A percentile compares a stretch with the other conserved stretches of the same genome.
phyloP scores from a whole-genome alignment of 2,329 filamentous ascomycete species.

The Trichoderma sp. region DNA sequence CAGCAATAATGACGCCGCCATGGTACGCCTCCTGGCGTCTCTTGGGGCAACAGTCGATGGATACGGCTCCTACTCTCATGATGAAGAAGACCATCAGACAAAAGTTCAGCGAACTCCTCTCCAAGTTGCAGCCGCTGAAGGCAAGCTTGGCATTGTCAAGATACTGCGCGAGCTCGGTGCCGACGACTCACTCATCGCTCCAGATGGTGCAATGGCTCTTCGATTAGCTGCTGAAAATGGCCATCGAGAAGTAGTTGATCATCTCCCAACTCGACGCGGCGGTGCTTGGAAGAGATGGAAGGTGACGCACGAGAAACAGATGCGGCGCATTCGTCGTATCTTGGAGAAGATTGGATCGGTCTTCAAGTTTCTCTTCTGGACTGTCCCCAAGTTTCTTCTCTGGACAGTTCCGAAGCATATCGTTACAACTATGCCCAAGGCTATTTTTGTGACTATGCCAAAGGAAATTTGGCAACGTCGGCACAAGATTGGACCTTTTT shows the following conservation, averaged over 20 bases:
- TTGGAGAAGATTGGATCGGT: slow-evolving; percentile 28
- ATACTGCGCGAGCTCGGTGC: slow-evolving; percentile 42
- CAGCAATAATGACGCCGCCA: background rate
- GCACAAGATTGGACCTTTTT: slow-evolving; percentile 32
- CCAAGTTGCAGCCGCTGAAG: slow-evolving; percentile 42
- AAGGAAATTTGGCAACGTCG: slow-evolving; percentile 30
- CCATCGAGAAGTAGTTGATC: slow-evolving; percentile 44
- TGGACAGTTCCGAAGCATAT: slow-evolving; percentile 34
- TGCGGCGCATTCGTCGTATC: slow-evolving; percentile 29
- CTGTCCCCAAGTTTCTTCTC: slow-evolving; percentile 31
- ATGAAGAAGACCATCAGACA: slow-evolving; percentile 24
- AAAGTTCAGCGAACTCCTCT: slow-evolving; percentile 41
- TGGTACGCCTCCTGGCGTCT: background rate
- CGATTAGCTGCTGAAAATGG: slow-evolving; percentile 42
- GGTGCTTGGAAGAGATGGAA: slow-evolving; percentile 41
- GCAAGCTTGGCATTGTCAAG: slow-evolving; percentile 41
- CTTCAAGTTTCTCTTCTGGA: slow-evolving; percentile 30
- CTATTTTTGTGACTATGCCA: slow-evolving; percentile 31
- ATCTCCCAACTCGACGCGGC: slow-evolving; percentile 40
- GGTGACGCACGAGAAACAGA: slow-evolving; percentile 32
- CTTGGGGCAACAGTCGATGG: slow-evolving; percentile 32
- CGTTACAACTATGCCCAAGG: slow-evolving; percentile 32
- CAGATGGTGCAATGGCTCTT: slow-evolving; percentile 46
- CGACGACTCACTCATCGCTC: slow-evolving; percentile 44
- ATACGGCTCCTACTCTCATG: slow-evolving; percentile 23